Evolutionary conservation across 2,329 filamentous ascomycete species (phyloP).

Genomic region (Talaromyces sp.): DNA sequence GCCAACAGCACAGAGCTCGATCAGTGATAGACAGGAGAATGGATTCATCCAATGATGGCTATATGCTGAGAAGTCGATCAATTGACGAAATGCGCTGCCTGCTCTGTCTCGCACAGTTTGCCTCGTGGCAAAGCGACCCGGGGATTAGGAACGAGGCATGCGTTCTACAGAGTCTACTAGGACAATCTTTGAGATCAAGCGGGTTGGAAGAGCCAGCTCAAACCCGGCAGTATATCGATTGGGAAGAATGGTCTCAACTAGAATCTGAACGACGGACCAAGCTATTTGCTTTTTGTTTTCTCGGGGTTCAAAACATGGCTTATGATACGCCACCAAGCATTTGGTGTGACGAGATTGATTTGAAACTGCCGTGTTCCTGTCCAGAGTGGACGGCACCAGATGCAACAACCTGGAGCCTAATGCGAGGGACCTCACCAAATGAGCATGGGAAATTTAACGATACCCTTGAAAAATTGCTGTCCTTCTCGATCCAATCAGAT

Average conservation of each 20-base stretch:
- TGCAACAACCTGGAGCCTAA: constrained; percentile 22
- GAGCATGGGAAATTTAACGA: constrained; percentile 27
- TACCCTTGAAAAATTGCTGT: constrained; percentile 19
- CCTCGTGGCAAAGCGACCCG: constrained; percentile 28
- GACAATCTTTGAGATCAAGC: constrained; percentile 21
- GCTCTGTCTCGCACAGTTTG: constrained; percentile 26
- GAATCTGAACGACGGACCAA: constrained; percentile 29
- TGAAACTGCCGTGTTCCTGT: constrained; percentile 30
- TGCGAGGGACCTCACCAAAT: constrained; percentile 10
- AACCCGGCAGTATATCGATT: constrained; percentile 11
- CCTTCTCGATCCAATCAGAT: neutral
- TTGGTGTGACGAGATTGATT: constrained; percentile 27
- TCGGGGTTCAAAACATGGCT: constrained; percentile 31
- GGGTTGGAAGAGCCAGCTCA: constrained; percentile 15
- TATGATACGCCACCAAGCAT: constrained; percentile 30
- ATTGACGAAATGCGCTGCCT: constrained; percentile 10
- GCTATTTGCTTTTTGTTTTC: constrained; percentile 29
- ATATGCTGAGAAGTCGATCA: constrained; percentile 4
- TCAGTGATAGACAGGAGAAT: neutral
- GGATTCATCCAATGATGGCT: neutral
- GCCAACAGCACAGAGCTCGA: constrained; percentile 40
- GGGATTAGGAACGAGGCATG: constrained; percentile 25
- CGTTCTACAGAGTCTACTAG: constrained; percentile 26
- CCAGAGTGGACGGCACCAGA: constrained; percentile 27
- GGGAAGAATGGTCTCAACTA: constrained; percentile 27